phyloP scores from a whole-genome alignment of 345 rosid genomes.

The Gossypium arboreum region DNA sequence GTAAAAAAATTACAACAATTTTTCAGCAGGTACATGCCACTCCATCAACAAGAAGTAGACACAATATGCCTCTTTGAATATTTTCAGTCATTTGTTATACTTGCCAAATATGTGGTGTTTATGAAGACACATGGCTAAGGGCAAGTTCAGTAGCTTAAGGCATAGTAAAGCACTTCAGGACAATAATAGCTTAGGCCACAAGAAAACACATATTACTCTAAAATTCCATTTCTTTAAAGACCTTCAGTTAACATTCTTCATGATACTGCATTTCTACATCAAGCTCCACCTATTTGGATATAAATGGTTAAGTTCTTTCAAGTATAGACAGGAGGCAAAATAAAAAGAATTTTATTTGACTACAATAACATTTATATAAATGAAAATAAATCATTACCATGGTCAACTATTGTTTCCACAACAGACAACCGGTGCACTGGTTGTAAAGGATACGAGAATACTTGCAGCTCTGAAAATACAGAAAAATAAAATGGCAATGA shows the following conservation, averaged over 20 bases:
- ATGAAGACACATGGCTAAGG: neutral
- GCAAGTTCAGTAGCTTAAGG: neutral
- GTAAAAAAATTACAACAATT: neutral
- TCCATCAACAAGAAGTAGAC: neutral
- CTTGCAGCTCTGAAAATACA: slow-evolving; percentile 33
- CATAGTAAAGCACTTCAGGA: neutral
- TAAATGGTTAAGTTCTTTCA: neutral
- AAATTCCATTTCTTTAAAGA: neutral
- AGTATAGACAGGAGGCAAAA: neutral
- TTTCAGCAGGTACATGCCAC: neutral
- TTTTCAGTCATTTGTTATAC: neutral
- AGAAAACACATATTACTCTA: neutral
- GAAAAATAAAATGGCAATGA: neutral
- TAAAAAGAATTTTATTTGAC: neutral
- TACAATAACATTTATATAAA: neutral
- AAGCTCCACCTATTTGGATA: neutral
- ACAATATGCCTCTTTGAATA: neutral
- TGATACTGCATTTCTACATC: neutral
- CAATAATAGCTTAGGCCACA: neutral
- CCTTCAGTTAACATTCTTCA: neutral
- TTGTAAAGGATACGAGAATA: slow-evolving; percentile 13
- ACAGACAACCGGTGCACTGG: neutral
- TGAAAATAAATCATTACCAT: neutral
- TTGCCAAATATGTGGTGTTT: no score
- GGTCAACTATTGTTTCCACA: slow-evolving; percentile 8